Evolutionary conservation across 441 rosid genomes (phyloP), one percentile per base, ranked within the genome.

Genomic region (Brassica hybrid): DNA sequence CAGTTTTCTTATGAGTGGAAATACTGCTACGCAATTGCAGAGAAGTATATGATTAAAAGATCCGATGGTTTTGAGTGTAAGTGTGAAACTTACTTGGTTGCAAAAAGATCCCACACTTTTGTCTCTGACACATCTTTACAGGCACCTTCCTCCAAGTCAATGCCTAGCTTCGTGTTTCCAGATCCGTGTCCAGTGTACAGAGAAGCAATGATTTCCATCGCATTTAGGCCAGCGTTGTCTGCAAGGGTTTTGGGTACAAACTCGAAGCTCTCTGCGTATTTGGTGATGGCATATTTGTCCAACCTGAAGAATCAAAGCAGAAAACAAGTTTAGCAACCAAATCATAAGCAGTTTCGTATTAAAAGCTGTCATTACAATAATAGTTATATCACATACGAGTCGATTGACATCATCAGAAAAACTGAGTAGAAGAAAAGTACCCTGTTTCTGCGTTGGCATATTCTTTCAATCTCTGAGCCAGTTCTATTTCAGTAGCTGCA

Each of bases 231-330:
- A 72, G 98, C 99, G 86, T 97, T 97, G 77, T 94, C 99, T 23
- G 99, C 91, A 68, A 97, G 84, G 32, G 96, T 94, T 77, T 83
- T 91, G n/a, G 99, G 98, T 58, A 97, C 89, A 97, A 94, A 90
- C 90, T 97, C 99, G 81, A 94, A 97, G 82, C 99, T 94, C 83
- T 97, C 97, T 41, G 48, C 98, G 76, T 90, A 97, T 80, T 97
- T 97, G 57, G 98, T 79, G 77, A 97, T 89, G 68, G 99, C 99
- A 80, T 97, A 94, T 83, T 97, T 97, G 83, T 97, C 99, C 88
- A 97, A 86, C 80, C 99, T 97, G 52, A 12, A 45, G 64, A 38
- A 16, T 30, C 11, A 27, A 34, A 59, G 21, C 45, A 54, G 54
- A 17, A 23, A 64, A 25, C 18, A 19, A 27, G 21, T 30, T 73